Base-by-base conservation (phyloP, 192 early-diverging fungal genomes). In the Polychytrium aggregatum region DNA sequence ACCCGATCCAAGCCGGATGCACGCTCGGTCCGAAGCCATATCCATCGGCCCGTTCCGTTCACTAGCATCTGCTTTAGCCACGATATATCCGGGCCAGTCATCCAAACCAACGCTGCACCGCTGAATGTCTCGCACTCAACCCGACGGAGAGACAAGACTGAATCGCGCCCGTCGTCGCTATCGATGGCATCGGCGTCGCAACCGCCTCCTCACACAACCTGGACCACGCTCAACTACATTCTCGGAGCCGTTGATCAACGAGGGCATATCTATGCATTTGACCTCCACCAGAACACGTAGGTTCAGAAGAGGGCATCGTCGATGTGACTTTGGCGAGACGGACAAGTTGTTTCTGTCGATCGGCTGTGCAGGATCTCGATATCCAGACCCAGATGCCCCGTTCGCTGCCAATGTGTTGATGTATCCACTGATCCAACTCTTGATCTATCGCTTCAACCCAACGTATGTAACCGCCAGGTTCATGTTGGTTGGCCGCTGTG, bases 261-360 rank as follows among this genome's bases (percentile, higher is more conserved):
- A 24, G 72, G 72, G 8, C 53, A 61, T 22, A 50, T 75, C 6
- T 70, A 56, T 36, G 59, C 39, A 9, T 48, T 71, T 26, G 68
- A 75, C 53, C 57, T 70, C 38, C n/a, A 48, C 25, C 63, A 66
- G 31, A 75, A 75, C 47, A 60, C 46, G 72, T 70, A 47, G 20
- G 57, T 50, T 14, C 17, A 20, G 31, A 26, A 34, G 27, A 11
- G 22, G 36, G 29, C 5, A 25, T 11, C 41, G 2, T 45, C 9
- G 35, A 11, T 37, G 35, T 37, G 9, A 16, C 9, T 37, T 37
- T 37, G 35, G 9, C 42, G n/a, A 18, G n/a, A 44, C 9, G 20
- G 8, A 10, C n/a, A 44, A 11, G 27, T 44, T 9, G 20, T 11
- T 11, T 9, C 10, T 44, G 9, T 9, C 9, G 9, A 25, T 44